Base-by-base conservation (phyloP, 2,329 filamentous ascomycete species). In the Malbranchea zuffiana region DNA sequence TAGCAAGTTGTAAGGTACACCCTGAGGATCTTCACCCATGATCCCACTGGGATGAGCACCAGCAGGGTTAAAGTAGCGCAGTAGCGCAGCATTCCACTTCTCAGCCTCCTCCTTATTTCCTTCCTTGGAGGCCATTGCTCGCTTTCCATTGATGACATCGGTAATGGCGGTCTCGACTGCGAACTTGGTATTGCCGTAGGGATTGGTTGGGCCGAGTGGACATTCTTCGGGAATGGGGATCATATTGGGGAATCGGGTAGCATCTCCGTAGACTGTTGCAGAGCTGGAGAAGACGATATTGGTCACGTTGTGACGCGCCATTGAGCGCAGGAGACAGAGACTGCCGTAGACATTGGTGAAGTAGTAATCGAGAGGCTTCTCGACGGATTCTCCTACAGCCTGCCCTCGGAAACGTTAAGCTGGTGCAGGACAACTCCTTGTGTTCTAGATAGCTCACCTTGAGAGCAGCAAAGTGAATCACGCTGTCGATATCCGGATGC, bases 251-350 rank as follows among this genome's bases (percentile, higher is more conserved):
- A 95, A 84, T 57, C 86, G 82, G 30, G 90, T 96, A 37, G 88
- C 90, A 63, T 98, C 92, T 57, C 90, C 90, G 62, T 98, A 98
- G 21, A 98, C 90, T 50, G 92, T 98, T 21, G 90, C 90, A 1
- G 87, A 95, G 45, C 86, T 95, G 43, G 88, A 96, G 69, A 98
- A 98, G 64, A 98, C 90, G 54, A 98, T 90, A 71, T 94, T 96
- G 65, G 76, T 75, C 50, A 98, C 87, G 63, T 88, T 80, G 71
- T 95, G 77, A 61, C 78, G 79, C 56, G 76, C 73, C 86, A 98
- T 96, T 54, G 79, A 78, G 47, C 78, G 74, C 45, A 98, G 75
- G 32, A 98, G 81, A 51, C 78, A 72, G 53, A 98, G 79, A 52
- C 85, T 90, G 61, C 90, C 92, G 57, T 81, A 81, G 44, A 96